Evolutionary conservation across 2,329 filamentous ascomycete species (phyloP), one percentile per base, ranked within the genome.

Genomic region (Penicillium sp.): DNA sequence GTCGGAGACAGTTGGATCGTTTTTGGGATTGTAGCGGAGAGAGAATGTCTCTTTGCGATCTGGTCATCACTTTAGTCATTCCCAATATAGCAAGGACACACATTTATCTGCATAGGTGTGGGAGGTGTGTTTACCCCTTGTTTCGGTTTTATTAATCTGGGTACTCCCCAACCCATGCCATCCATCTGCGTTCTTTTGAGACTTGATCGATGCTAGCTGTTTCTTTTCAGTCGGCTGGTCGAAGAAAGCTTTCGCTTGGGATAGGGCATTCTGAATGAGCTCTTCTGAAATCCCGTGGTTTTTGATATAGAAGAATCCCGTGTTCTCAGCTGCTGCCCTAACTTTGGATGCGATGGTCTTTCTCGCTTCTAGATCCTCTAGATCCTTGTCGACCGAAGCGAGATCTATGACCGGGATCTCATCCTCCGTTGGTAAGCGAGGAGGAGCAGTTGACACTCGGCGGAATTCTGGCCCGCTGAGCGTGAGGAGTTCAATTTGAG

Each of bases 361-460:
- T 0, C 73, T 71, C 3, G 69, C 65, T 0, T 61, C 56, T 0
- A 70, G 43, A 1, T 68, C 61, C 2, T 60, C n/a, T n/a, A n/a
- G n/a, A n/a, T n/a, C n/a, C n/a, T n/a, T 48, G 43, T 70, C 68
- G 47, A 75, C 69, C 12, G 62, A 59, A 0, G 69, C 67, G 6
- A 80, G 62, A 56, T 81, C 76, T 45, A 81, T 77, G 37, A 81
- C 59, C 3, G 78, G 78, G 12, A 81, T 77, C 59, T 81, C 73
- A 57, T 64, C 67, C 3, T 62, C 54, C 4, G 65, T 68, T 32
- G 70, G 70, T 26, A 66, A 63, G 21, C 73, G 63, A 3, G 72
- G 70, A 7, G 71, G 66, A 1, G 66, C 66, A 22, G 64, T 70
- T 15, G 71, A 67, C 2, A 76, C 69, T 13, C 71, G 64, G 21